Evolutionary conservation across 257 asterid species (phyloP), one percentile per base, ranked within the genome.

Genomic region (Ajuga chamaepitys): DNA sequence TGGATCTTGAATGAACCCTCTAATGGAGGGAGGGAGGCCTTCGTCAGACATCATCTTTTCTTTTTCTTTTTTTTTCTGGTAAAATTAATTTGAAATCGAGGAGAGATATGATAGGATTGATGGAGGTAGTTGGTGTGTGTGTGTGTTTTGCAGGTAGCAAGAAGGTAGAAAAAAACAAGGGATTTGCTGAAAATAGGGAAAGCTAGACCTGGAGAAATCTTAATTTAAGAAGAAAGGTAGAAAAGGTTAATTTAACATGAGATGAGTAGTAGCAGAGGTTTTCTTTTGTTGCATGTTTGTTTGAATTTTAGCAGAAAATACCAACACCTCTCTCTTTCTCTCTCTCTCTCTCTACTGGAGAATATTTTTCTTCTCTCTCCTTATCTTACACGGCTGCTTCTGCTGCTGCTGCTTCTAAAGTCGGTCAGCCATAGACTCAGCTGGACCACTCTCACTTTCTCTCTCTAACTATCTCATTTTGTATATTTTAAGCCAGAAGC

Each of bases 391-490:
- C 82, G 86, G 77, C 81, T 61, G 77, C 81, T 65, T 75, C 79
- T 48, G 74, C 78, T 64, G 57, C 77, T 68, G 45, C 69, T 79
- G 37, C 77, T 82, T 72, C 81, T 74, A 73, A 71, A 81, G 83
- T 78, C 86, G 89, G 96, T 79, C 85, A 88, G 91, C 88, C 82
- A 77, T 80, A 72, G 84, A 82, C 95, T 85, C 83, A 61, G 70
- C 62, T 83, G 95, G 97, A 89, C 91, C 94, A 80, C 89, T 53
- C 54, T 66, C 60, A 44, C 70, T 55, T 67, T 14, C 66, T 37
- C 24, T 63, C 17, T 5, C 32, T 14, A 24, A 44, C 16, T 26
- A 0, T 47, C 3, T 30, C 5, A 26, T 0, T 12, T 4, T 45
- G 2, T 58, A 21, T 25, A 52, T 12, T 41, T 17, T 70, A 57